Base-by-base conservation (phyloP, 2,329 filamentous ascomycete genomes). In the Phyllosticta citribraziliensis region DNA sequence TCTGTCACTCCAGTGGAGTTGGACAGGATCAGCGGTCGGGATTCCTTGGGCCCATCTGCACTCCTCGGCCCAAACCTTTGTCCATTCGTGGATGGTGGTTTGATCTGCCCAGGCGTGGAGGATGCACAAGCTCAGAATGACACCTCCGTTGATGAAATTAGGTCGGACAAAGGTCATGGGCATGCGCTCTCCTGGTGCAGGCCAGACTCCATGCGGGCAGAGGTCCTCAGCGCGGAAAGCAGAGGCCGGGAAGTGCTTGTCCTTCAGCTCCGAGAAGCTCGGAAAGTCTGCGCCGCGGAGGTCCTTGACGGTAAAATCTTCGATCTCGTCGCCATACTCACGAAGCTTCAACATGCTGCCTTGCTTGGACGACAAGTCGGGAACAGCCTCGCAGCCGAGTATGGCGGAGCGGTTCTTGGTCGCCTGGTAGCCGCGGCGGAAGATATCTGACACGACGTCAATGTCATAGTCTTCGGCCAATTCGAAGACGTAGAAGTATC, bases 41-140 rank as follows among this genome's bases (percentile, higher is more conserved):
- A 53, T 53, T 4, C 56, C 47, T 12, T 58, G 56, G 11, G 50
- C 47, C 17, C 47, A 22, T 10, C 50, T 47, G n/a, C 25, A 30
- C 14, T 58, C 56, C n/a, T 52, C 27, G 10, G 56, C 56, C 24
- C 47, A 53, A 22, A 58, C n/a, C 50, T 40, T n/a, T 12, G 56
- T 35, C 47, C 47, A 58, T 22, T 51, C 52, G 50, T 58, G 52
- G 24, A 33, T 27, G 2, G 56, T 58, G 3, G 50, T 58, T 10
- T 40, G 24, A 24, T 58, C 56, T 17, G 22, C 47, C 19, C 25
- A 51, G 11, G 25, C 50, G 50, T 58, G 56, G n/a, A 58, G 22
- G 24, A 58, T 58, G 27, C 12, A 53, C 56, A 50, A 58, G 24
- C 24, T 53, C 24, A 58, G 47, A 11, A 58, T 58, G 24, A 58